A percentile compares a stretch with the other conserved stretches of the same genome.
These are phyloP conservation scores for Chimonanthus salicifolius DNA, from an alignment of 164 flowering plant genomes.

Conservation along the genomic window DNA sequence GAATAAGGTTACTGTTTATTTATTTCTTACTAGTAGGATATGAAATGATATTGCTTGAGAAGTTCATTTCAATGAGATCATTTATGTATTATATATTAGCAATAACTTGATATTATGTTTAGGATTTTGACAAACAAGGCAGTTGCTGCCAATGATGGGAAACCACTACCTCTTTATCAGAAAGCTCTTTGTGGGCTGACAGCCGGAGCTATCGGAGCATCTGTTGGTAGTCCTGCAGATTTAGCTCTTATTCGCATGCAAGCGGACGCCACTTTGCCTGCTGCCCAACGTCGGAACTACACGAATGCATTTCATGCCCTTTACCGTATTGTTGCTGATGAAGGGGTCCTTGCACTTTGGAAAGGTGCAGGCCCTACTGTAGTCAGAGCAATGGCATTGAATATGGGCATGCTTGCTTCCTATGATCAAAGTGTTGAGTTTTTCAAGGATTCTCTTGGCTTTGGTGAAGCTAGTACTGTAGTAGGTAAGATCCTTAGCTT, in stretches of 20 bases:
- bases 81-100: not conserved
- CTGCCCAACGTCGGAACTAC: conserved; percentile 79
- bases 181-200: conserved; percentile 96
- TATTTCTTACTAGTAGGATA: not conserved
- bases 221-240: conserved; percentile 94
- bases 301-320: conserved; percentile 92
- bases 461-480: conserved; percentile 71
- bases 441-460: conserved; percentile 67
- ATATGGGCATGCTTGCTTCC: conserved; percentile 98
- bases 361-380: conserved; percentile 98
- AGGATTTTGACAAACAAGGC: conserved; percentile 92
- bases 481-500: conserved; percentile 47
- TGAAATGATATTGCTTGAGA: too few species aligned
- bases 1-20: not conserved
- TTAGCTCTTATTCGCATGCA: conserved; percentile 96
- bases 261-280: conserved; percentile 91
- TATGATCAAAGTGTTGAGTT: conserved; percentile 93
- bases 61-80: not conserved
- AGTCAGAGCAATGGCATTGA: conserved; percentile 96
- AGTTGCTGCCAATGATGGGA: conserved; percentile 89
- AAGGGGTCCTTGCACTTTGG: conserved; percentile 92
- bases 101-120: not conserved
- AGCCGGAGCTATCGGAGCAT: conserved; percentile 96
- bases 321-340: conserved; percentile 69
- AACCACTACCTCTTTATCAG: conserved; percentile 90